These are phyloP conservation scores for Gossypium thurberi DNA, from an alignment of 345 rosid genomes.

Conservation along the genomic window DNA sequence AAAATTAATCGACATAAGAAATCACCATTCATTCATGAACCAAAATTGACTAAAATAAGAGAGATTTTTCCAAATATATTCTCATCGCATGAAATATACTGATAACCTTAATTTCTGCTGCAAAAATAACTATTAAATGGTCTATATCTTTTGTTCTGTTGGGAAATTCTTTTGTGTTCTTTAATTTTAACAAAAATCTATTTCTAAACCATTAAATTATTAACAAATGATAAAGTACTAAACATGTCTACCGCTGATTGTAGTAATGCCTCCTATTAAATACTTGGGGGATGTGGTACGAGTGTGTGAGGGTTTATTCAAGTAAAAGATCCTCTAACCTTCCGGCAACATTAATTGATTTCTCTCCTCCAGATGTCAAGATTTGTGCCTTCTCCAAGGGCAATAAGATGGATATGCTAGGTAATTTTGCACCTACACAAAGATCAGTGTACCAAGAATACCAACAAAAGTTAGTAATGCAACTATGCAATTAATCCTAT, in stretches of 20 bases:
- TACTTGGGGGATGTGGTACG: not conserved
- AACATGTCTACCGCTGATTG: not conserved
- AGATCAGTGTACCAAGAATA: not conserved
- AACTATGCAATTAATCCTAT: constrained; percentile 2
- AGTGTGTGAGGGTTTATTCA: not conserved
- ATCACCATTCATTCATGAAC: not conserved
- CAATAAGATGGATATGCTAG: constrained; percentile 59
- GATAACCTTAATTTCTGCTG: not conserved
- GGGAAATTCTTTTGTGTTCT: not conserved
- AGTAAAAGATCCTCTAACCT: constrained; percentile 34
- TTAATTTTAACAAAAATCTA: not conserved
- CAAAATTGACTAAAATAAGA: not conserved
- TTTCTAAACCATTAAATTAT: not conserved
- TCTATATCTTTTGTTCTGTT: not conserved
- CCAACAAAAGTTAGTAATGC: constrained; percentile 5
- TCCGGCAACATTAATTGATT: constrained; percentile 59
- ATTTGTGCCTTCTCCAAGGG: constrained; percentile 49
- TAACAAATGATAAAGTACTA: not conserved
- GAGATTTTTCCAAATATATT: not conserved
- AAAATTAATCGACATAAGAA: constrained; percentile 2
- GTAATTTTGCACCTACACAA: constrained; percentile 66
- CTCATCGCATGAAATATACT: not conserved
- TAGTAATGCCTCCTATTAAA: not conserved
- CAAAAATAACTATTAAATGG: not conserved
- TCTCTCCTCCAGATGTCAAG: constrained; percentile 43